Conservation (phyloP, 73 alveolate genomes). For the Durusdinium trenchii region DNA sequence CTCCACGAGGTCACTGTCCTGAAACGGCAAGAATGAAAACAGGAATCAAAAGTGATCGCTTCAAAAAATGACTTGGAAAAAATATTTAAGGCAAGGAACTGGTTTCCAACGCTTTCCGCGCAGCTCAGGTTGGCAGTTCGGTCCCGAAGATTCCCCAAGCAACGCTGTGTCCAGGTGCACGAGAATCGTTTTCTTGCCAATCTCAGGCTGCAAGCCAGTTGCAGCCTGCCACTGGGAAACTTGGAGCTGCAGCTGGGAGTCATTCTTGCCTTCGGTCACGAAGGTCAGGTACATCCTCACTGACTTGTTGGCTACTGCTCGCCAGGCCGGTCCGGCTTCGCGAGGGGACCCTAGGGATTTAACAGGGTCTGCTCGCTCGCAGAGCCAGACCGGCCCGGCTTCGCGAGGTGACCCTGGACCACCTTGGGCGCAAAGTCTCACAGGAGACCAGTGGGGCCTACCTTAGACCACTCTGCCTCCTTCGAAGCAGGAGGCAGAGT, state of each 20-base stretch:
- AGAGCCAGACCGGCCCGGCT: not conserved
- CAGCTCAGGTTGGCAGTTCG: not conserved
- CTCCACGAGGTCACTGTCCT: not conserved
- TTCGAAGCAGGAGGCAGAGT: too few relatives aligned
- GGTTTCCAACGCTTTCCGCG: constrained; percentile 23
- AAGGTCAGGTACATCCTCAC: constrained; percentile 2
- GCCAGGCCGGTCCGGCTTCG: constrained; percentile 25
- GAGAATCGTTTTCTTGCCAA: not conserved
- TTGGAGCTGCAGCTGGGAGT: not conserved
- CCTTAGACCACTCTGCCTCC: too few relatives aligned
- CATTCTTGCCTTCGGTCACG: not conserved
- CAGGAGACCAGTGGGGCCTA: too few relatives aligned
- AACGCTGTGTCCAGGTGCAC: not conserved
- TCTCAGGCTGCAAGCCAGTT: not conserved
- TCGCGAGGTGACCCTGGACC: too few relatives aligned
- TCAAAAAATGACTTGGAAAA: not conserved
- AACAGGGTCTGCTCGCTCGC: not conserved
- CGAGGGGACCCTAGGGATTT: not conserved
- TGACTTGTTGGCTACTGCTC: not conserved
- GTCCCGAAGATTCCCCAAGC: not conserved
- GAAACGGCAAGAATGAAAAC: not conserved
- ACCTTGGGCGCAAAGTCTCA: too few relatives aligned
- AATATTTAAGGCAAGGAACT: not conserved
- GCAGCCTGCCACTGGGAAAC: not conserved
- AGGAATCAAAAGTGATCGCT: too few relatives aligned